These are phyloP conservation scores for Fusarium circinatum DNA, from an alignment of 2,329 filamentous ascomycete species.

Conservation along the genomic window DNA sequence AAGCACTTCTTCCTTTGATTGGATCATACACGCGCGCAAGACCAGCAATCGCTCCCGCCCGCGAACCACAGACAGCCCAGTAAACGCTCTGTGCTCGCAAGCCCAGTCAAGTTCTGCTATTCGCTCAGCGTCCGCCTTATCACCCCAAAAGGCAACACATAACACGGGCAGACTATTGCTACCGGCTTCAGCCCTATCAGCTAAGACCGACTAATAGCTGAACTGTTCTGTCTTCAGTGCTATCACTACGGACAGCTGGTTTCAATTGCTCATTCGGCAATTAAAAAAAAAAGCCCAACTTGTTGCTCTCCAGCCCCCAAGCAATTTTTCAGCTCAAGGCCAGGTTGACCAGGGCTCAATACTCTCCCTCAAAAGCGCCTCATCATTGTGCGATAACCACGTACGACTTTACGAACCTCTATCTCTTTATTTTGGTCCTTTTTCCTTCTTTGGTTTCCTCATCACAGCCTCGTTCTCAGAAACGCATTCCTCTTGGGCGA, in stretches of 20 bases:
- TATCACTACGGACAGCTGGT: not conserved
- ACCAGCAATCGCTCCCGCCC: slow-evolving; percentile 22
- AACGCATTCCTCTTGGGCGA: not conserved
- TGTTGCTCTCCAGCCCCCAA: slow-evolving; percentile 5
- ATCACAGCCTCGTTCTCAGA: not conserved
- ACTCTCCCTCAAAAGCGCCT: slow-evolving; percentile 14
- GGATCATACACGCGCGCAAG: slow-evolving; percentile 34
- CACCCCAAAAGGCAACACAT: slow-evolving; percentile 34
- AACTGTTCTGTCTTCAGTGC: not conserved
- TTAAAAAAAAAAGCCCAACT: slow-evolving; percentile 1
- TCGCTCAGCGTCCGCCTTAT: slow-evolving; percentile 29
- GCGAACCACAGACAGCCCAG: slow-evolving; percentile 4
- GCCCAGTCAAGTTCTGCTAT: slow-evolving; percentile 20
- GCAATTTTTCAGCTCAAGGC: slow-evolving; percentile 1
- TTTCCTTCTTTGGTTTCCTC: not conserved
- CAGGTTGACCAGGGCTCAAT: not conserved
- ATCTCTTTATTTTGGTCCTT: not conserved
- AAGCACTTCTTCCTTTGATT: slow-evolving; percentile 42
- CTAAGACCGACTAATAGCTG: slow-evolving; percentile 2
- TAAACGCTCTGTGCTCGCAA: slow-evolving; percentile 27
- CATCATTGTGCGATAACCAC: not conserved
- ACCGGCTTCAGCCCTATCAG: slow-evolving; percentile 8
- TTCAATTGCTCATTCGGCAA: not conserved
- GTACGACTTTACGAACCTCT: not conserved
- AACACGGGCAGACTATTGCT: slow-evolving; percentile 9